These are phyloP conservation scores for Crithidia thermophila DNA, from an alignment of 208 protist genomes.

Conservation along the genomic window DNA sequence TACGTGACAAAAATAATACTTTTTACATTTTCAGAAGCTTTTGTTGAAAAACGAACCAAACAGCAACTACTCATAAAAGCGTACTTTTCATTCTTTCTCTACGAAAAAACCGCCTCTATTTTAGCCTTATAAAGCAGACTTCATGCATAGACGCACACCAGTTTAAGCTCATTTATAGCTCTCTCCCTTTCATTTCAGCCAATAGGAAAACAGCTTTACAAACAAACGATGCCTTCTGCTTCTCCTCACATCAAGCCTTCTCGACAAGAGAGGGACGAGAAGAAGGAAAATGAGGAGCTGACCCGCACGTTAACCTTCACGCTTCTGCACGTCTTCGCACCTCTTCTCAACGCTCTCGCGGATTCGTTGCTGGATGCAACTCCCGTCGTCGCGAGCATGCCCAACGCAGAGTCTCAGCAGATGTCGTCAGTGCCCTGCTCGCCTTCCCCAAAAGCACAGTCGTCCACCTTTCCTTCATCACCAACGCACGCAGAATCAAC, in stretches of 20 bases:
- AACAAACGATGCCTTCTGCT: neutral
- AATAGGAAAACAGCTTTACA: neutral
- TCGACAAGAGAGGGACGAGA: neutral
- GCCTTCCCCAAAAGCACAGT: neutral
- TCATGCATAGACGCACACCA: neutral
- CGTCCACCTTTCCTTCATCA: too few relatives aligned
- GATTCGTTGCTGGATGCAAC: conserved; percentile 6
- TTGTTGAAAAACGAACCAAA: too few relatives aligned
- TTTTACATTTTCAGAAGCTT: too few relatives aligned
- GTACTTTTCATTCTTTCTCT: neutral
- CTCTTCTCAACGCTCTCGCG: conserved; percentile 15
- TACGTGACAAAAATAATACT: too few relatives aligned
- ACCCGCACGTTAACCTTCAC: neutral
- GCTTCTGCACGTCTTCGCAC: conserved; percentile 29
- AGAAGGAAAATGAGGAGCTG: neutral
- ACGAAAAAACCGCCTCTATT: neutral
- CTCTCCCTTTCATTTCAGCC: neutral
- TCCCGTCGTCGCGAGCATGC: neutral
- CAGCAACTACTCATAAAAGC: neutral
- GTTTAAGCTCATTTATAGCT: neutral
- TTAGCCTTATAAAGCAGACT: too few relatives aligned
- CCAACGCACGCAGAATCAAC: too few relatives aligned
- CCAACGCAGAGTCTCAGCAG: neutral
- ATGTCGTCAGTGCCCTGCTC: too few relatives aligned
- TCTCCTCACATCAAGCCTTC: neutral